These are phyloP conservation scores for Ceratocystiopsis minuta DNA, from an alignment of 2,329 filamentous ascomycete species.

Conservation along the genomic window DNA sequence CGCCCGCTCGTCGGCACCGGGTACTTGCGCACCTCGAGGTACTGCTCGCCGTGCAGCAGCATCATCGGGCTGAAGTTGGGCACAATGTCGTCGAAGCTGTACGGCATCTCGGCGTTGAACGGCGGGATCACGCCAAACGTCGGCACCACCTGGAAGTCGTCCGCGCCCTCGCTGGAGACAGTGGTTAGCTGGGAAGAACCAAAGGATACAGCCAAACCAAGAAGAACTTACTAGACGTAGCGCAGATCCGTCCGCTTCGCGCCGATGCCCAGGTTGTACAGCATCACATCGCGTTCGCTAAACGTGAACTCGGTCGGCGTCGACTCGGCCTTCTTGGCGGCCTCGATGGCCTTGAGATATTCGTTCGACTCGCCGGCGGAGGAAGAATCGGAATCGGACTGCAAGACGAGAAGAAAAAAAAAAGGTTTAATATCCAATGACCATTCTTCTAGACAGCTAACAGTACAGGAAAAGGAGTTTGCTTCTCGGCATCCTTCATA, in stretches of 20 bases:
- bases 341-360: constrained; percentile 57
- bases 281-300: constrained; percentile 71
- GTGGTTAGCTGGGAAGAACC: constrained; percentile 12
- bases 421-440: constrained; percentile 11
- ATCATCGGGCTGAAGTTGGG: constrained; percentile 98
- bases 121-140: constrained; percentile 95
- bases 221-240: constrained; percentile 46
- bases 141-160: constrained; percentile 84
- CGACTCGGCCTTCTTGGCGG: constrained; percentile 53
- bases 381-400: constrained; percentile 13
- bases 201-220: neutral
- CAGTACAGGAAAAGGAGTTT: constrained; percentile 3
- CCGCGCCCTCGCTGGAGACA: constrained; percentile 72
- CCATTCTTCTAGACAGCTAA: constrained; percentile 4
- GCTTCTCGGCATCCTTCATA: constrained; percentile 24
- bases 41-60: constrained; percentile 97
- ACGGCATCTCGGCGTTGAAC: constrained; percentile 69
- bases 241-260: constrained; percentile 78
- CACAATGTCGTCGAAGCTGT: constrained; percentile 63
- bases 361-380: constrained; percentile 34
- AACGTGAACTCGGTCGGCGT: constrained; percentile 62
- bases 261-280: constrained; percentile 90
- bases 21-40: constrained; percentile 82
- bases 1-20: constrained; percentile 74
- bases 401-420: neutral